A percentile compares a stretch with the other conserved stretches of the same genome.
These are phyloP conservation scores for Globisporangium radiosum DNA, from an alignment of 352 stramenopile genomes.

Conservation along the genomic window DNA sequence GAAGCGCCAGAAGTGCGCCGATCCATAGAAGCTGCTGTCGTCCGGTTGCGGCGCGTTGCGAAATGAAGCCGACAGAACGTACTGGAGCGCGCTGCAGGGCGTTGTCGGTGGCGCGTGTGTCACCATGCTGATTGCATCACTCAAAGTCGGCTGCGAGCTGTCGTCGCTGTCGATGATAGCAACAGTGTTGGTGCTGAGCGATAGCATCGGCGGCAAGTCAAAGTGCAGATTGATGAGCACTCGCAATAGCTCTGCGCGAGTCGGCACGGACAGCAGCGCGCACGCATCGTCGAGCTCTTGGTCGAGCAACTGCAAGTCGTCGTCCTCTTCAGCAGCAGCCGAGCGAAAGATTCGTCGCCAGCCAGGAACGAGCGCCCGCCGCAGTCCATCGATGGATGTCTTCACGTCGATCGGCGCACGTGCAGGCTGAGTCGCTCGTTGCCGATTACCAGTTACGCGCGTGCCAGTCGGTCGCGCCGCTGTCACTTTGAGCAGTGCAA, in stretches of 20 bases:
- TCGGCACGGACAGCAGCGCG: not conserved
- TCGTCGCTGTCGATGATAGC: too few relatives aligned
- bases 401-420: not conserved
- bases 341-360: conserved; percentile 6
- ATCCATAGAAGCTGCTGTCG: conserved; percentile 23
- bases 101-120: not conserved
- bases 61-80: conserved; percentile 9
- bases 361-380: conserved; percentile 2
- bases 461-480: too few relatives aligned
- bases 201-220: not conserved
- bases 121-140: not conserved
- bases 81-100: conserved; percentile 1
- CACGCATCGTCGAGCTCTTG: conserved; percentile 7
- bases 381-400: not conserved
- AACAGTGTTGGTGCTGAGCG: not conserved
- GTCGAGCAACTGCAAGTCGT: conserved; percentile 1
- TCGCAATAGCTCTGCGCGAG: conserved; percentile 4
- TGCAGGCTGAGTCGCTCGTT: too few relatives aligned
- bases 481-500: conserved; percentile 4
- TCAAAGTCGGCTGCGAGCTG: too few relatives aligned
- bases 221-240: conserved; percentile 7
- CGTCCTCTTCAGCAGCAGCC: not conserved
- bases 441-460: too few relatives aligned
- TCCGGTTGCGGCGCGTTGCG: conserved; percentile 13
- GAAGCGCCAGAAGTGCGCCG: conserved; percentile 22